Base-by-base conservation (phyloP, 768 basidiomycete species). In the Psilocybe cubensis region DNA sequence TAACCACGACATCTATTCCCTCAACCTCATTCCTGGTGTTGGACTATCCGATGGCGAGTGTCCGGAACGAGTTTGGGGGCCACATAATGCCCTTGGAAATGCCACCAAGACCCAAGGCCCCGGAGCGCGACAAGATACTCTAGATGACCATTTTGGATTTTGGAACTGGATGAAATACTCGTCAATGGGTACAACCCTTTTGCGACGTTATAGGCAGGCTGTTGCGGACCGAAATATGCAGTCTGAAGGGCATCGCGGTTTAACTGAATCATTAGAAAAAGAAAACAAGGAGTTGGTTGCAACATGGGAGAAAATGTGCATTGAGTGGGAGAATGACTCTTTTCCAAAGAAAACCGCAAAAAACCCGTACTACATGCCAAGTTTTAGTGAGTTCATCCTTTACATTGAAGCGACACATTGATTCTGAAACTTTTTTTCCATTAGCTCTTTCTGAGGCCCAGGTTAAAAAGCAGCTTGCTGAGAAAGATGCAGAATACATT, bases 161-260 rank as follows among this genome's bases (percentile, higher is more conserved):
- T 56, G 54, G 54, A 56, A 56, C 29, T 56, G 54, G 54, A 24
- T 38, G 3, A 56, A 56, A 18, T 43, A 50, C n/a, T 29, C 29
- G 8, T 24, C 27, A 17, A 28, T 56, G 40, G 55, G 55, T 3
- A 6, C 27, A 5, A 56, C 25, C 1, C 27, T 50, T 5, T 28
- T 48, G 5, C 38, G 55, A 27, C 28, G 29, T 9, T 56, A 56
- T 20, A 41, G 31, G 11, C 35, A 24, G 3, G 55, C 47, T 1
- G 48, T 56, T 2, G 55, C 40, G 4, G 40, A 56, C 5, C 47
- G 55, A 2, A 56, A 56, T 12, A 12, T 31, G 1, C 55, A 56
- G 40, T 17, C 9, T 2, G 47, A 56, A 20, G 55, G 40, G 6
- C 47, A 50, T 31, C 27, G 40, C 1, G 40, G 38, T 0, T 41